Evolutionary conservation across 768 basidiomycete genomes (phyloP).

Genomic region (Hygrocybe punicea): DNA sequence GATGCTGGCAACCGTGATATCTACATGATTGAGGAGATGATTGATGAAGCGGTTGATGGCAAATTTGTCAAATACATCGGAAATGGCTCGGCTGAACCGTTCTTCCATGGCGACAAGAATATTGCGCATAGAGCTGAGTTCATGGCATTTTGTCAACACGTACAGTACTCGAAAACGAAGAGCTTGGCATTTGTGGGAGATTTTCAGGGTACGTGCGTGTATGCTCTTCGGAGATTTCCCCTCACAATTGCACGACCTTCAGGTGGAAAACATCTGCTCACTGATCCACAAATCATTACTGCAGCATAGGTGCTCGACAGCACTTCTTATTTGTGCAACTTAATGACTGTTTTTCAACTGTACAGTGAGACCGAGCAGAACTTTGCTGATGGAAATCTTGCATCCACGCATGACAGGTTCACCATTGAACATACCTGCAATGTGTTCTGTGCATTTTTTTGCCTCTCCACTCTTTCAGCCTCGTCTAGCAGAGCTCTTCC

Average conservation of each 20-base stretch:
- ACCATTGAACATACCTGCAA: background rate
- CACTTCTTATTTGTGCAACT: too few species aligned
- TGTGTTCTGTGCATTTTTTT: background rate
- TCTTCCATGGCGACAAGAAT: background rate
- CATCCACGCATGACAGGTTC: background rate
- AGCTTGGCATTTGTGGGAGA: constrained; percentile 15
- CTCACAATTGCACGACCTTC: background rate
- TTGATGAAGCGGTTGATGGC: constrained; percentile 7
- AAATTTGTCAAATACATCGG: constrained; percentile 25
- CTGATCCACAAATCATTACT: background rate
- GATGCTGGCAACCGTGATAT: background rate
- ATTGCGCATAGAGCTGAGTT: constrained; percentile 2
- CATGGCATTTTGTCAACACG: constrained; percentile 18
- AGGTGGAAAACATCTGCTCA: constrained; percentile 1
- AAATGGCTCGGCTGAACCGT: constrained; percentile 18
- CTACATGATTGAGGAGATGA: constrained; percentile 20
- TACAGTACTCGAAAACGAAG: constrained; percentile 17
- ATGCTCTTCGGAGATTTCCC: background rate
- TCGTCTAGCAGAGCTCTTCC: background rate
- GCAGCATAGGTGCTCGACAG: too few species aligned
- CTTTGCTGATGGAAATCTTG: background rate
- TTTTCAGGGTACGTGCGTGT: constrained; percentile 15
- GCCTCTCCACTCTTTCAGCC: background rate
- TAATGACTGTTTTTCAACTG: background rate
- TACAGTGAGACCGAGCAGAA: background rate